Conservation (phyloP, 2,329 filamentous ascomycete genomes). For the Parafenestella ontariensis region DNA sequence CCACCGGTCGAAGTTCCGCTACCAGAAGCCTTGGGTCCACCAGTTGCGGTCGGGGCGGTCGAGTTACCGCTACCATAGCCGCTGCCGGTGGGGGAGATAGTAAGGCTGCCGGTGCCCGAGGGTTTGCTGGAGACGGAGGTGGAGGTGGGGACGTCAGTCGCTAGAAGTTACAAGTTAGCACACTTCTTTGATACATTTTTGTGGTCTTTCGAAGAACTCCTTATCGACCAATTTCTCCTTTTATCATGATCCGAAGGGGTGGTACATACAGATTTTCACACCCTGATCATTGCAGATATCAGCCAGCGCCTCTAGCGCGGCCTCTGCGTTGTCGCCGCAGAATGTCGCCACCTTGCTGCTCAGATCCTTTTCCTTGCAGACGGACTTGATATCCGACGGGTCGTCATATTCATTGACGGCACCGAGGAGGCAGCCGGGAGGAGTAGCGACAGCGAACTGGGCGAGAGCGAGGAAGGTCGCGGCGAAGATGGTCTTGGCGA, state of each 20-base stretch:
- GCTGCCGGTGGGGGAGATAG: conserved; percentile 12
- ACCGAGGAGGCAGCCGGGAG: conserved; percentile 40
- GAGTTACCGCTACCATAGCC: conserved; percentile 6
- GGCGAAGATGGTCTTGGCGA: conserved; percentile 37
- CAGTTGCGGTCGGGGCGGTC: conserved; percentile 12
- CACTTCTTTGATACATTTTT: not conserved
- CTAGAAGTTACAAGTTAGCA: conserved; percentile 12
- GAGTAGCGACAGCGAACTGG: conserved; percentile 27
- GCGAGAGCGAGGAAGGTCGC: conserved; percentile 34
- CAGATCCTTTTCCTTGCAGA: conserved; percentile 39
- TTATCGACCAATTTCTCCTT: no score
- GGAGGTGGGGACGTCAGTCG: conserved; percentile 27
- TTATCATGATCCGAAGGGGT: not conserved
- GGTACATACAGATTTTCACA: conserved; percentile 39
- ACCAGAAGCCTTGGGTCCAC: conserved; percentile 8
- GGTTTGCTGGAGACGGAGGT: conserved; percentile 19
- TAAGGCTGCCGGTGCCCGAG: conserved; percentile 8
- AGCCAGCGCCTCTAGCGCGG: conserved; percentile 34
- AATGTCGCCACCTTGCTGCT: conserved; percentile 29
- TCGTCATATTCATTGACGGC: conserved; percentile 39
- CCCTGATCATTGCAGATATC: conserved; percentile 37
- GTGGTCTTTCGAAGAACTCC: no score
- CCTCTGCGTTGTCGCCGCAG: conserved; percentile 31
- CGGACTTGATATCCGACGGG: conserved; percentile 32
- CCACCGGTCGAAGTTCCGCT: conserved; percentile 14